Base-by-base conservation (phyloP, 2,329 filamentous ascomycete species). In the Diaporthe citri region DNA sequence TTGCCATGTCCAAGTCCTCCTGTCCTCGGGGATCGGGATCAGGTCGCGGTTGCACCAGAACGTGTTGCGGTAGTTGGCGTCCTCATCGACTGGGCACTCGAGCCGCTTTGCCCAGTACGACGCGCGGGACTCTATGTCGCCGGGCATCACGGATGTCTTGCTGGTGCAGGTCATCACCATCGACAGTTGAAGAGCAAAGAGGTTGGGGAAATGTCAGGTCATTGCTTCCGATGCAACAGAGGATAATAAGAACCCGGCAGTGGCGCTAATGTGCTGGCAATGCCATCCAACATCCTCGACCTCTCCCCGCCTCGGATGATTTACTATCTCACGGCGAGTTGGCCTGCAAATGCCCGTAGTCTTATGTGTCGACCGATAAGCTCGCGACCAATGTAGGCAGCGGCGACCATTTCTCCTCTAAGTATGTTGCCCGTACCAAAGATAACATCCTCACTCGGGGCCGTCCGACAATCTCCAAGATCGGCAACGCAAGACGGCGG, bases 41-140 rank as follows among this genome's bases (percentile, higher is more conserved):
- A 82, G 71, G 57, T 82, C 80, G 2, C 81, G 78, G 59, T 82
- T 82, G 73, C 81, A 82, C 81, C 81, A 82, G 10, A 78, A 78
- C 7, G 80, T 82, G 74, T 82, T 82, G 39, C 79, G 75, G 73
- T 82, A 82, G 57, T 79, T 77, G 13, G 80, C 79, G 66, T 81
- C 75, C 22, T 79, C 77, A 66, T 82, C 81, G 17, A 75, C 62
- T 0, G 74, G 74, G 43, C 74, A 75, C 36, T 75, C 78, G 12
- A 79, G 79, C 39, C 71, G 71, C 48, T 66, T 71, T 34, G 74
- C 74, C 74, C 74, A 75, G 74, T 75, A 75, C n/a, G 43, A 43
- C 13, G 36, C 31, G 25, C 74, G 70, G n/a, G 71, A 72, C 25
- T 69, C 71, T 3, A 7, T 48, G 22, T 71, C 56, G 22, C 34